phyloP scores from a whole-genome alignment of 148 eudicot genomes.

The Vaccinium darrowii region DNA sequence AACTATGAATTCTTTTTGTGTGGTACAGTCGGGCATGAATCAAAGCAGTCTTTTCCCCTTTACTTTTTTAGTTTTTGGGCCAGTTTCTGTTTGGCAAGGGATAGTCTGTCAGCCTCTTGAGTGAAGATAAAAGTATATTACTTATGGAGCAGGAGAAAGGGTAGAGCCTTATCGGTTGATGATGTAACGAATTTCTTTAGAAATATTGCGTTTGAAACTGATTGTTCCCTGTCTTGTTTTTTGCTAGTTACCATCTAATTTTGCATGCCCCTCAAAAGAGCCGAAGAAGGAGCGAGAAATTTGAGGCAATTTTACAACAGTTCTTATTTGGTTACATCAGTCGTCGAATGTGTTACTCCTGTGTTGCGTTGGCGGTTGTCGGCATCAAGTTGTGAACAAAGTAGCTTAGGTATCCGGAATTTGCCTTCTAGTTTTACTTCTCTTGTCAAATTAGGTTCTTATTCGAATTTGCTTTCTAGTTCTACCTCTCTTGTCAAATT shows the following conservation, averaged over 20 bases:
- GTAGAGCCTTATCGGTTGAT: not conserved
- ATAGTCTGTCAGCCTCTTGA: not conserved
- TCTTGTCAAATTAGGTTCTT: not conserved
- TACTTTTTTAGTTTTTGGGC: not conserved
- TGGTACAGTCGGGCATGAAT: not conserved
- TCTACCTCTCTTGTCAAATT: not conserved
- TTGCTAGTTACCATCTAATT: slow-evolving; percentile 9
- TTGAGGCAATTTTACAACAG: slow-evolving; percentile 1
- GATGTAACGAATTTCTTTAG: not conserved
- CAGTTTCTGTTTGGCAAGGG: not conserved
- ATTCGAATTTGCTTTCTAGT: not conserved
- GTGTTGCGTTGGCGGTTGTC: not conserved
- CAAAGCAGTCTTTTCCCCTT: not conserved
- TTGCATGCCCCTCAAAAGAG: not conserved
- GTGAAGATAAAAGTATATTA: not conserved
- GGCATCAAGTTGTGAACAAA: not conserved
- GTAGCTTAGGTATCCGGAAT: not conserved
- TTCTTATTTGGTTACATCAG: not conserved
- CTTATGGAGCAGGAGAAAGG: not conserved
- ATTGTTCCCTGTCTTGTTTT: not conserved
- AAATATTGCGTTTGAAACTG: not conserved
- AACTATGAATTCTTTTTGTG: not conserved
- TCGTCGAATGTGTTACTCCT: not conserved
- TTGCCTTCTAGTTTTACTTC: not conserved
- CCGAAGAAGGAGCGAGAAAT: slow-evolving; percentile 10